These are phyloP conservation scores for Zygnema cylindricum DNA, from an alignment of 139 green algal species.

Conservation along the genomic window DNA sequence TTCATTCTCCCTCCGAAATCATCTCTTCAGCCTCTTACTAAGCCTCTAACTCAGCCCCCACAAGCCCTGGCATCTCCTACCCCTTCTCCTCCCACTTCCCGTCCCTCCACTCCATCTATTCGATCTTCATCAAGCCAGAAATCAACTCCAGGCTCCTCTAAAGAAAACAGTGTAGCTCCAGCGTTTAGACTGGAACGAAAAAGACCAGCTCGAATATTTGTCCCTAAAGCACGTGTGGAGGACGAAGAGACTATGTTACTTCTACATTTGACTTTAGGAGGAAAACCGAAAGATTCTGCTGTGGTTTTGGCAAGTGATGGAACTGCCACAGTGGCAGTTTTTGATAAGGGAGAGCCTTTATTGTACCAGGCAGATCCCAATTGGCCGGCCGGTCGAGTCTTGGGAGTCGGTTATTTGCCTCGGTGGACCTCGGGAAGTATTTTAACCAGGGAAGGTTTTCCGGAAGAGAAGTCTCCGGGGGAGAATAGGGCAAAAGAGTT, in stretches of 20 bases:
- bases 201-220: neutral
- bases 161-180: neutral
- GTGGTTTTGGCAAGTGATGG: neutral
- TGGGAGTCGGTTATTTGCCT: neutral
- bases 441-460: neutral
- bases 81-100: neutral
- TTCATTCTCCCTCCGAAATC: neutral
- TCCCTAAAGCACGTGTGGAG: neutral
- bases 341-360: neutral
- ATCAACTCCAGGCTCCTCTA: neutral
- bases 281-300: neutral
- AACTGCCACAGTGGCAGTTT: neutral
- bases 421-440: too few species aligned
- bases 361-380: neutral
- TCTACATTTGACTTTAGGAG: neutral
- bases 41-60: neutral
- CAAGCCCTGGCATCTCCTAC: neutral
- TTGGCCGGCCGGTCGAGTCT: neutral
- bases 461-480: neutral
- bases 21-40: neutral
- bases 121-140: neutral
- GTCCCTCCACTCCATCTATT: neutral
- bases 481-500: neutral
- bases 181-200: neutral
- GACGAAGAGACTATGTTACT: neutral